Evolutionary conservation across 2,329 filamentous ascomycete species (phyloP).

Genomic region (Zymoseptoria brevis): DNA sequence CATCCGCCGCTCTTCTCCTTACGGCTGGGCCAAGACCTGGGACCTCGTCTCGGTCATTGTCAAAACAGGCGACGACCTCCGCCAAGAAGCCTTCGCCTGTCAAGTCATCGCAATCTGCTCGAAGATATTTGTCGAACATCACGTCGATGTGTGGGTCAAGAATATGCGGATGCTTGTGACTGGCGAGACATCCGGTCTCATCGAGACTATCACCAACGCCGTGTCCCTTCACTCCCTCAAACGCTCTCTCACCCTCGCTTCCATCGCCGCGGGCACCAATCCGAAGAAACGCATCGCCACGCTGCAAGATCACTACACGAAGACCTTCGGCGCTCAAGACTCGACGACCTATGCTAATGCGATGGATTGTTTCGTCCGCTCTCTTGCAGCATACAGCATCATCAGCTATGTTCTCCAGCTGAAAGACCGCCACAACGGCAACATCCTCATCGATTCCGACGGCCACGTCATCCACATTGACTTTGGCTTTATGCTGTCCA

Average conservation of each 20-base stretch:
- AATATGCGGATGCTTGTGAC: constrained; percentile 81
- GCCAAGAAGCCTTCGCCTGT: constrained; percentile 80
- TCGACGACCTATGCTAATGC: constrained; percentile 62
- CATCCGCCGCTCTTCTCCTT: constrained; percentile 73
- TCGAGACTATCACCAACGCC: constrained; percentile 82
- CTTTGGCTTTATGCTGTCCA: constrained; percentile 84
- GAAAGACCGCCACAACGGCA: constrained; percentile 80
- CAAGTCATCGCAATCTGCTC: constrained; percentile 75
- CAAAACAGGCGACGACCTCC: constrained; percentile 68
- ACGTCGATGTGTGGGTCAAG: constrained; percentile 77
- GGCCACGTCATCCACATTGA: constrained; percentile 85
- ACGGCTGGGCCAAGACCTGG: constrained; percentile 87
- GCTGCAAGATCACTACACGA: constrained; percentile 71
- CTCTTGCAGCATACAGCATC: constrained; percentile 77
- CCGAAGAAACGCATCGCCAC: constrained; percentile 71
- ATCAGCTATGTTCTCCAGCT: constrained; percentile 78
- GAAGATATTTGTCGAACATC: constrained; percentile 70
- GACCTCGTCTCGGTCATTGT: constrained; percentile 80
- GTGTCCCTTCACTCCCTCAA: constrained; percentile 82
- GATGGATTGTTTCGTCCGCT: constrained; percentile 70
- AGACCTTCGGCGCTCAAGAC: constrained; percentile 64
- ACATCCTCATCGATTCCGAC: constrained; percentile 76
- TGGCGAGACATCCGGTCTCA: constrained; percentile 73
- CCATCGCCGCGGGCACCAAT: constrained; percentile 64
- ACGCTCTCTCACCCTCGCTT: constrained; percentile 68